Percentiles rank a stretch among this genome's conserved stretches.
Conservation (phyloP, 208 protist genomes). For the Leptomonas seymouri region DNA sequence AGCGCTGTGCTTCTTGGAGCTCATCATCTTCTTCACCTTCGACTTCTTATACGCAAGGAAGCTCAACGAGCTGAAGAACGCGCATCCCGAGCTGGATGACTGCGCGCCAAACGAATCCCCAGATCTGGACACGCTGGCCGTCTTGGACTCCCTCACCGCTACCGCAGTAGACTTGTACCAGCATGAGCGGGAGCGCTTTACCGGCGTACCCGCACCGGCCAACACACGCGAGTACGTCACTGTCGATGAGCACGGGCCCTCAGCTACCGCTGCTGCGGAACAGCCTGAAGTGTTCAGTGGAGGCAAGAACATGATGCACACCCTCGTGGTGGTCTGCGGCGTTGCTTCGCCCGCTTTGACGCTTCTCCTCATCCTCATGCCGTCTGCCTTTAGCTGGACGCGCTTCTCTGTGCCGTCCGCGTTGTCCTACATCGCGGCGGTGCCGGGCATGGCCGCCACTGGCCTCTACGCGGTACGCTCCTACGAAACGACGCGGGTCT, state of each 20-base stretch:
- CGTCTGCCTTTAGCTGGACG: slow-evolving; percentile 53
- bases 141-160: slow-evolving; percentile 54
- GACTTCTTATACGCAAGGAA: slow-evolving; percentile 66
- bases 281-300: too few species aligned
- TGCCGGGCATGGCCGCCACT: slow-evolving; percentile 50
- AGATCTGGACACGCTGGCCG: slow-evolving; percentile 67
- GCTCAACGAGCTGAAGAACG: slow-evolving; percentile 58
- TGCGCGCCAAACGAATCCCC: slow-evolving; percentile 63
- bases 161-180: slow-evolving; percentile 59
- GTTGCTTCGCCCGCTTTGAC: slow-evolving; percentile 47
- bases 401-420: slow-evolving; percentile 39
- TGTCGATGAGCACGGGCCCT: slow-evolving; percentile 10
- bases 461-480: slow-evolving; percentile 55
- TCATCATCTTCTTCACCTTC: slow-evolving; percentile 58
- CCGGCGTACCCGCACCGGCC: slow-evolving; percentile 14
- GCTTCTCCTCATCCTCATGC: slow-evolving; percentile 45
- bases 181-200: slow-evolving; percentile 42
- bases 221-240: slow-evolving; percentile 19
- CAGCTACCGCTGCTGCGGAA: neutral
- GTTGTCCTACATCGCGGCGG: slow-evolving; percentile 45
- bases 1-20: slow-evolving; percentile 40
- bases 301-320: slow-evolving; percentile 52
- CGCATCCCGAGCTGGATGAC: slow-evolving; percentile 71
- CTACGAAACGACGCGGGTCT: slow-evolving; percentile 30
- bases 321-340: slow-evolving; percentile 58